Conservation (phyloP, 1,284 basidiomycete genomes). For the Puccinia horiana region DNA sequence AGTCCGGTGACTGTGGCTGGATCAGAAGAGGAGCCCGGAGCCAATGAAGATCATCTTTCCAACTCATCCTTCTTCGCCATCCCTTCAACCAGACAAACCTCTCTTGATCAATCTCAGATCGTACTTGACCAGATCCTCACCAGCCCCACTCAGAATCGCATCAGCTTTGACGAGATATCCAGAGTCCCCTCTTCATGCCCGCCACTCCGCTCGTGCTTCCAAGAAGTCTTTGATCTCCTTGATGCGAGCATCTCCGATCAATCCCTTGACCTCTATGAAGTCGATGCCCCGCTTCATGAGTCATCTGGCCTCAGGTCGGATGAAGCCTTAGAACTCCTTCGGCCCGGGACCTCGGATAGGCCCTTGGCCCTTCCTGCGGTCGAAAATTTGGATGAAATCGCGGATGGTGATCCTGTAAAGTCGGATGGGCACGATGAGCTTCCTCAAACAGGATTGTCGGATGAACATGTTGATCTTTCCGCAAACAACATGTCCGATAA, state of each 20-base stretch:
- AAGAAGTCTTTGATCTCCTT: slow-evolving; percentile 24
- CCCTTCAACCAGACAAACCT: not conserved
- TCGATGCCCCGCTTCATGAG: no score
- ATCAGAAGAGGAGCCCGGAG: not conserved
- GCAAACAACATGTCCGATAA: not conserved
- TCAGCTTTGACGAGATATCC: not conserved
- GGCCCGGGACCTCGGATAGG: not conserved
- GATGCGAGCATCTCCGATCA: not conserved
- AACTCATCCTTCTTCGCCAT: slow-evolving; percentile 8
- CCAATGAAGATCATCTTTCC: not conserved
- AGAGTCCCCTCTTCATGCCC: not conserved
- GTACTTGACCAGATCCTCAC: not conserved
- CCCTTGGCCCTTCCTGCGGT: not conserved
- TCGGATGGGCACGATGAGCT: not conserved
- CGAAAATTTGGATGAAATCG: no score
- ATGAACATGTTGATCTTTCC: not conserved
- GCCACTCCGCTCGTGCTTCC: slow-evolving; percentile 17
- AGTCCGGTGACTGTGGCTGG: not conserved
- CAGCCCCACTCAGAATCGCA: not conserved
- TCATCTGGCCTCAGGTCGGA: not conserved
- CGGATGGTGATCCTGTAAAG: no score
- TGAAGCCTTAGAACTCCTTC: not conserved
- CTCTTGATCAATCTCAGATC: not conserved
- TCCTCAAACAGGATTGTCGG: not conserved
- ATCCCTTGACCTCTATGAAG: not conserved